Base-by-base conservation (phyloP, 2,329 filamentous ascomycete species). In the Teratosphaeria destructans region DNA sequence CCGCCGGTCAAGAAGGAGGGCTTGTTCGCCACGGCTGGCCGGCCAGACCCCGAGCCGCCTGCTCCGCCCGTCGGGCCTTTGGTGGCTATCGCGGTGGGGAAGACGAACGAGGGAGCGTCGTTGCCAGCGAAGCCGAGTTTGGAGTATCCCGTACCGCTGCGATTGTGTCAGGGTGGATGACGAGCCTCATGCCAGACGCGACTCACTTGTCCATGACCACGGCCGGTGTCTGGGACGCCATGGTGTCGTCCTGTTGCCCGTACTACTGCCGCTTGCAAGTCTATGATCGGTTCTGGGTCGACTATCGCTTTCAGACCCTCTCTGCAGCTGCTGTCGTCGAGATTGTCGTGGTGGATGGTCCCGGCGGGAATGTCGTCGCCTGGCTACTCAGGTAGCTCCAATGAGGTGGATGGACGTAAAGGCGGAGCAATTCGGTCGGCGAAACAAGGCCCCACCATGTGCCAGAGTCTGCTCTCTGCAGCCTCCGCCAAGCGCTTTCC, bases 121-220 rank as follows among this genome's bases (percentile, higher is more conserved):
- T 99, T 99, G 78, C 94, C 94, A 77, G 94, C 94, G 77, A 99
- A 99, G 78, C 94, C 94, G 77, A 99, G 88, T 82, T 99, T 99
- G 63, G 94, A 97, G 79, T 95, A 99, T 73, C 94, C 94, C 80
- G 94, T 99, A 81, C 94, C 94, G 88, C 94, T 99, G 77, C 63
- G 47, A 37, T 52, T 23, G n/a, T 60, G 59, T 71, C 64, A 69
- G 67, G 65, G 60, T 59, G 14, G 32, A 55, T 27, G 23, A 7
- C 34, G 16, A 27, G 52, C 55, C 32, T 29, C 39, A 47, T 57
- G 54, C 43, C 55, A 35, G 29, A 16, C 32, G 55, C 55, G 49
- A 59, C 66, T 60, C 87, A 96, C 94, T 99, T 99, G 94, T 99
- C 94, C 93, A 99, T 99, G 90, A 99, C 94, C 96, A 99, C 94